Base-by-base conservation (phyloP, 78 protist species). In the Dictyostelium intermedium region DNA sequence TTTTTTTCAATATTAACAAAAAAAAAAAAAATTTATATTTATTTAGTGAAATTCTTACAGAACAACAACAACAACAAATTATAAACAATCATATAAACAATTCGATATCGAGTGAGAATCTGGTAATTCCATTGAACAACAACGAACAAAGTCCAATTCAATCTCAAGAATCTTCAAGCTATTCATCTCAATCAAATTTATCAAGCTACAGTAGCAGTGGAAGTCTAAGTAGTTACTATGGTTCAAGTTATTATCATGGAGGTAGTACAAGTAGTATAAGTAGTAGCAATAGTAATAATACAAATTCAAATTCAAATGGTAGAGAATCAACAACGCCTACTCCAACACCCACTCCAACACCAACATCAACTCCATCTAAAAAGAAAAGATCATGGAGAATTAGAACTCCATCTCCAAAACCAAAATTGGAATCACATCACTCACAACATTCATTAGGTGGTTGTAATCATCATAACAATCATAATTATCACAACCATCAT, bases 371-470 rank as follows among this genome's bases (percentile, higher is more conserved):
- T 1, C 27, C 32, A 0, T 50, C 63, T 0, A 50, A 30, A 50
- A 80, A 37, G 60, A 80, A 78, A 37, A 43, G 13, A 30, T 53
- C 85, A 13, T 80, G 85, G 85, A 80, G 85, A 53, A 80, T 80
- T 47, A 30, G 85, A 80, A 80, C 85, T 11, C 85, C 85, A 2
- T 80, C 85, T 32, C 85, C 85, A 30, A 43, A 53, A 32, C 85
- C 85, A 80, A 80, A 80, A 53, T 25, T 80, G 10, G 85, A 50
- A 6, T 30, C 32, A 0, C 43, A 34, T 39, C 79, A 50, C 14
- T 50, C 61, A 3, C 61, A 50, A 50, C 61, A 50, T 50, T 50
- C 61, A 50, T 50, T 50, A 50, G 14, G 14, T 50, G 2, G 23
- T 14, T 1, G 13, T 13, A 16, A 50, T 18, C 18, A 50, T 16